A percentile compares a stretch with the other conserved stretches of the same genome.
These are phyloP conservation scores for Aspergillus panamensis DNA, from an alignment of 495 filamentous ascomycete species.

Conservation along the genomic window DNA sequence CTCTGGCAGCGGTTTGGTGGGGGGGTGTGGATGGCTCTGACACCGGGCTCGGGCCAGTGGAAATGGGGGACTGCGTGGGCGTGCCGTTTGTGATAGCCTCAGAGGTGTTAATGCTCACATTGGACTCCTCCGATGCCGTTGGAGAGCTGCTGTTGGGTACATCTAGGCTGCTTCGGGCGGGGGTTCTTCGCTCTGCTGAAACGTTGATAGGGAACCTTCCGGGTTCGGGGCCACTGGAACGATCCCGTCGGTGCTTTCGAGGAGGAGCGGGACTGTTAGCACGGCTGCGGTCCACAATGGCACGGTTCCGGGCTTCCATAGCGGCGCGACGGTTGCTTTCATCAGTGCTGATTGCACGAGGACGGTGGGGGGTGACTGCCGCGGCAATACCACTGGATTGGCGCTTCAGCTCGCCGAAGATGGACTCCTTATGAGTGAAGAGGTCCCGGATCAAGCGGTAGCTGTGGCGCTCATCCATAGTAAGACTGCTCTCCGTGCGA, in stretches of 20 bases:
- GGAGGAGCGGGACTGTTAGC: slow-evolving; percentile 71
- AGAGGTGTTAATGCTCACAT: slow-evolving; percentile 28
- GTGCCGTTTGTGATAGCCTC: slow-evolving; percentile 38
- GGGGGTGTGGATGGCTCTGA: slow-evolving; percentile 32
- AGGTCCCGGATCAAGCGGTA: slow-evolving; percentile 92
- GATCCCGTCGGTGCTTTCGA: slow-evolving; percentile 66
- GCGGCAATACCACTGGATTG: slow-evolving; percentile 62
- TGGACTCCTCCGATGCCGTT: slow-evolving; percentile 28
- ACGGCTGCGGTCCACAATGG: slow-evolving; percentile 71
- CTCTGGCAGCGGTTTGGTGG: slow-evolving; percentile 28
- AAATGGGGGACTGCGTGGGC: slow-evolving; percentile 34
- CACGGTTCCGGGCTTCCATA: slow-evolving; percentile 86
- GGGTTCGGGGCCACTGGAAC: slow-evolving; percentile 74
- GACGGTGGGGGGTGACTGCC: slow-evolving; percentile 44
- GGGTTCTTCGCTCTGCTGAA: slow-evolving; percentile 49
- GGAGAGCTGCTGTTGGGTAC: slow-evolving; percentile 49
- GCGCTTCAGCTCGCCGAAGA: slow-evolving; percentile 95
- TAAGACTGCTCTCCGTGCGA: slow-evolving; percentile 77
- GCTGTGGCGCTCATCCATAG: slow-evolving; percentile 90
- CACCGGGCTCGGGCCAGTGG: slow-evolving; percentile 30
- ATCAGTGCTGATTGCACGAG: slow-evolving; percentile 89
- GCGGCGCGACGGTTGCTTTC: slow-evolving; percentile 92
- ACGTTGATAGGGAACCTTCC: slow-evolving; percentile 76
- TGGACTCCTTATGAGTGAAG: slow-evolving; percentile 86
- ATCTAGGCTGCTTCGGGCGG: slow-evolving; percentile 57